These are phyloP conservation scores for Colletotrichum eleusines DNA, from an alignment of 2,329 filamentous ascomycete species.

Conservation along the genomic window DNA sequence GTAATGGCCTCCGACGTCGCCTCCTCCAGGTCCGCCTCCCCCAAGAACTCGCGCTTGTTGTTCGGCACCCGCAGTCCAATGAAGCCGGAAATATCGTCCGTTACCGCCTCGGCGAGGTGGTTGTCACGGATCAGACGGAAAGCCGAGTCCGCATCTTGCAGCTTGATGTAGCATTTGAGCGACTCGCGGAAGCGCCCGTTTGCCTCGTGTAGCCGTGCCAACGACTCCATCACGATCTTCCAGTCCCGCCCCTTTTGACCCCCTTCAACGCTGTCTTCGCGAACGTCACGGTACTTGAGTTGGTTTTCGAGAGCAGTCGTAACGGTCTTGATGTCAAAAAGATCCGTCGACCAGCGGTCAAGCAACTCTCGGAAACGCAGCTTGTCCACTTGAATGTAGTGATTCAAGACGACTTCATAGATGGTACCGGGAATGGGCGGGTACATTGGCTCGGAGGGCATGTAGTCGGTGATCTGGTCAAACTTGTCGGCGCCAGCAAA, in stretches of 20 bases:
- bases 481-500: constrained; percentile 90
- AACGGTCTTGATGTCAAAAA: constrained; percentile 84
- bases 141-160: constrained; percentile 91
- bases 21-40: constrained; percentile 78
- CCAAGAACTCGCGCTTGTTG: constrained; percentile 74
- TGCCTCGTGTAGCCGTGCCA: constrained; percentile 87
- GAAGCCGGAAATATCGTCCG: constrained; percentile 90
- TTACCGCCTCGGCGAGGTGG: constrained; percentile 89
- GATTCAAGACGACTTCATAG: constrained; percentile 89
- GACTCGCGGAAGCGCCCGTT: constrained; percentile 86
- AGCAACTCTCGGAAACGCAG: constrained; percentile 81
- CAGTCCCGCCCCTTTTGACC: constrained; percentile 83
- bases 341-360: constrained; percentile 84
- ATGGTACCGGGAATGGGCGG: constrained; percentile 84
- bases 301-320: constrained; percentile 85
- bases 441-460: constrained; percentile 81
- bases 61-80: constrained; percentile 87
- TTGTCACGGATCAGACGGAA: constrained; percentile 89
- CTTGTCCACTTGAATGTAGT: constrained; percentile 87
- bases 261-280: constrained; percentile 80
- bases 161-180: constrained; percentile 86
- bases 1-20: constrained; percentile 86
- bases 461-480: constrained; percentile 88
- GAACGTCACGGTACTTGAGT: constrained; percentile 79
- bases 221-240: constrained; percentile 86